A percentile compares a stretch with the other conserved stretches of the same genome.
phyloP scores from a whole-genome alignment of 306 rosid genomes.

The Vigna radiata region DNA sequence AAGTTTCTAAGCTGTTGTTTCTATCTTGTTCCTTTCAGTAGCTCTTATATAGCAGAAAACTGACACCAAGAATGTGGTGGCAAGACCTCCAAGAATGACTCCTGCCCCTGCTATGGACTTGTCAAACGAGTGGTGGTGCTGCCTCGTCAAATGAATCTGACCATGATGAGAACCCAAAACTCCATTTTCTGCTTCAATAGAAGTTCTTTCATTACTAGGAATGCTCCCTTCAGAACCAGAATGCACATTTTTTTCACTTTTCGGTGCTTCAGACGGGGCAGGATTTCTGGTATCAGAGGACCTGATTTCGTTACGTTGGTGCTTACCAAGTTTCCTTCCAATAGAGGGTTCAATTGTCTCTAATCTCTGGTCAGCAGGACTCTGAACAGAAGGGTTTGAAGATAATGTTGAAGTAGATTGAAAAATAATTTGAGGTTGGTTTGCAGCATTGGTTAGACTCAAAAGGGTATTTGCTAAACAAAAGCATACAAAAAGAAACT shows the following conservation, averaged over 20 bases:
- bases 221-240: slow-evolving; percentile 29
- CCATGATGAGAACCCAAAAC: slow-evolving; percentile 34
- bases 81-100: slow-evolving; percentile 89
- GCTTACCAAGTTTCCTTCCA: slow-evolving; percentile 69
- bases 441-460: slow-evolving; percentile 44
- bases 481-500: slow-evolving; percentile 52
- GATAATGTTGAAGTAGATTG: slow-evolving; percentile 36
- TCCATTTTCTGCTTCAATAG: slow-evolving; percentile 29
- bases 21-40: slow-evolving; percentile 58
- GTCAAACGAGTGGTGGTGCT: slow-evolving; percentile 58
- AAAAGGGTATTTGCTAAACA: slow-evolving; percentile 53
- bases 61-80: slow-evolving; percentile 70
- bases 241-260: slow-evolving; percentile 30
- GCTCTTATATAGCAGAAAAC: slow-evolving; percentile 83
- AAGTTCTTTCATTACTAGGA: slow-evolving; percentile 44
- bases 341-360: slow-evolving; percentile 19
- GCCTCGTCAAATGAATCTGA: slow-evolving; percentile 40
- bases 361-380: slow-evolving; percentile 36
- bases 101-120: slow-evolving; percentile 82
- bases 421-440: slow-evolving; percentile 32
- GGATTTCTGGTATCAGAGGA: slow-evolving; percentile 41
- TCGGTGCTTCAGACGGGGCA: slow-evolving; percentile 45
- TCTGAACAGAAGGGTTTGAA: slow-evolving; percentile 37
- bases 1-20: neutral
- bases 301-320: slow-evolving; percentile 37